These are phyloP conservation scores for Neobulgaria alba DNA, from an alignment of 2,329 filamentous ascomycete species.

Conservation along the genomic window DNA sequence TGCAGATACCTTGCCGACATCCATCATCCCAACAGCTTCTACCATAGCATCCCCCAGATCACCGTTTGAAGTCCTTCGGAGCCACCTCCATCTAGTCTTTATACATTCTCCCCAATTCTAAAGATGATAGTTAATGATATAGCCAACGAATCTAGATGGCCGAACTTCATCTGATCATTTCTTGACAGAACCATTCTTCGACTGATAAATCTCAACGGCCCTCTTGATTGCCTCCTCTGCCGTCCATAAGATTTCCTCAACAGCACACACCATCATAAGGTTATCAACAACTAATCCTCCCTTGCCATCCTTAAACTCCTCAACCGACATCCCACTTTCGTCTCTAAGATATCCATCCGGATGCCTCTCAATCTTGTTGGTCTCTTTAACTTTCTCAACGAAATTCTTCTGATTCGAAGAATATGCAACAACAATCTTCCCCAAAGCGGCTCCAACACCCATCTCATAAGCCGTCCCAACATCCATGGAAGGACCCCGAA, in stretches of 20 bases:
- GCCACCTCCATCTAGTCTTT: too few relatives aligned
- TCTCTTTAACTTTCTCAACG: conserved; percentile 11
- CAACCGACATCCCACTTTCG: conserved; percentile 28
- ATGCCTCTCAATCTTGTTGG: conserved; percentile 8
- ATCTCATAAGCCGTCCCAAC: conserved; percentile 23
- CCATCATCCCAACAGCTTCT: too few relatives aligned
- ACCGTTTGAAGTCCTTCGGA: too few relatives aligned
- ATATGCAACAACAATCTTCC: conserved; percentile 20
- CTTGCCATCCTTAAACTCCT: conserved; percentile 37
- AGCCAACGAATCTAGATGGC: too few relatives aligned
- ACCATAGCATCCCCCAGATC: too few relatives aligned
- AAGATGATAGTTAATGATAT: too few relatives aligned
- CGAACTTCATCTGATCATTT: too few relatives aligned
- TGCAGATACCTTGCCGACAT: too few relatives aligned
- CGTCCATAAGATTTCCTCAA: conserved; percentile 9
- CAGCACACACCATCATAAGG: conserved; percentile 19
- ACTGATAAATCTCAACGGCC: background rate
- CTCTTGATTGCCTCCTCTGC: conserved; percentile 14
- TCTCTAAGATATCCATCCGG: conserved; percentile 19
- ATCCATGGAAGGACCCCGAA: conserved; percentile 21
- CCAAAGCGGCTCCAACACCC: conserved; percentile 19
- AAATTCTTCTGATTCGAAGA: conserved; percentile 12
- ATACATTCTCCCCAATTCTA: too few relatives aligned
- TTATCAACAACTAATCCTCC: conserved; percentile 28
- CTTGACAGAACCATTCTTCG: background rate